Evolutionary conservation across 1,139 yeast genomes (phyloP).

Genomic region (Debaryomyces psychrophilus): DNA sequence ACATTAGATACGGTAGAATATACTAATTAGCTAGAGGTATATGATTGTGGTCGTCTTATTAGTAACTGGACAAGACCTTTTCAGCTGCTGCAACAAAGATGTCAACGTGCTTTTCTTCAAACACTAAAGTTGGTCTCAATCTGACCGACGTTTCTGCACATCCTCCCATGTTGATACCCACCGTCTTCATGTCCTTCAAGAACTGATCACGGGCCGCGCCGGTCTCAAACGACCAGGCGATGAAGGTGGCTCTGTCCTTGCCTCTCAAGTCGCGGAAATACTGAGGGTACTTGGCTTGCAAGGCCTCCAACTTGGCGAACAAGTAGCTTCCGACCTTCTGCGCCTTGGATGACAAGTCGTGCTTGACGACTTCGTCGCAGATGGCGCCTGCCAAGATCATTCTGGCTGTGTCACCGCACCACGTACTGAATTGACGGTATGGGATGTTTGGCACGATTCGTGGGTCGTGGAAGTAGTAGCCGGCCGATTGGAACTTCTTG

Average conservation of each 20-base stretch:
- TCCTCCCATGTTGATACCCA: conserved; percentile 79
- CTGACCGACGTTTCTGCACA: conserved; percentile 76
- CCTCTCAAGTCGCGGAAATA: conserved; percentile 67
- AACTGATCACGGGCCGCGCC: conserved; percentile 61
- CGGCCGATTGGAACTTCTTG: conserved; percentile 85
- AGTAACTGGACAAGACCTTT: conserved; percentile 46
- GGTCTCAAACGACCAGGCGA: conserved; percentile 71
- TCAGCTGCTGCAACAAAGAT: conserved; percentile 56
- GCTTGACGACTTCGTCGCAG: conserved; percentile 61
- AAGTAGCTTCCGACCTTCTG: conserved; percentile 66
- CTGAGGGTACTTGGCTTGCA: conserved; percentile 56
- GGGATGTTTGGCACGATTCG: conserved; percentile 70
- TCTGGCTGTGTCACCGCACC: conserved; percentile 90
- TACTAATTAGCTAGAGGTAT: background rate
- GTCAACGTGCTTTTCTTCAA: conserved; percentile 78
- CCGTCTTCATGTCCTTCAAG: conserved; percentile 55
- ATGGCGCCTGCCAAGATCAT: conserved; percentile 73
- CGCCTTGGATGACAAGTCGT: conserved; percentile 59
- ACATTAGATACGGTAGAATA: background rate
- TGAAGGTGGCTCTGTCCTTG: conserved; percentile 71
- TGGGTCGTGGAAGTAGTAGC: conserved; percentile 75
- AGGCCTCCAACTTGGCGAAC: conserved; percentile 51
- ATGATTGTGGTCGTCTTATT: conserved; percentile 12
- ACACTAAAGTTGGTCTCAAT: conserved; percentile 74
- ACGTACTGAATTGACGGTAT: conserved; percentile 85